Base-by-base conservation (phyloP, 495 filamentous ascomycete species). In the Aspergillus sclerotioniger region DNA sequence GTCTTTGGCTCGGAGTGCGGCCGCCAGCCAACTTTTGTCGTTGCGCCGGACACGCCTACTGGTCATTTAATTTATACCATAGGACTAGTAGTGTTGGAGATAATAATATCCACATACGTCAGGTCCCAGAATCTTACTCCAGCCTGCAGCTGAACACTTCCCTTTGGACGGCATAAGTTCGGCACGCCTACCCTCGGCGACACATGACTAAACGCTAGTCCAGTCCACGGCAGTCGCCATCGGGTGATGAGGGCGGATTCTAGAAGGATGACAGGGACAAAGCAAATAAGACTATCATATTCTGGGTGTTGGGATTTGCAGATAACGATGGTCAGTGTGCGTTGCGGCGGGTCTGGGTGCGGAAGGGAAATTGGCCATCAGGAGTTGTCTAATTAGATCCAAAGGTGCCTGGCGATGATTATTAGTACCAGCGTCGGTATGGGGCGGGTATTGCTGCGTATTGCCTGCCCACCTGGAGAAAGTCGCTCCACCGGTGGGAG, bases 351-450 rank as follows among this genome's bases (percentile, higher is more conserved):
- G 56, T 47, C 51, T 43, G 50, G 19, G 28, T 49, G 20, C 50
- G 19, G 47, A 21, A 50, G 47, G 57, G 57, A 59, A 59, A 59
- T 59, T 59, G 51, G 44, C 51, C 51, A 49, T 6, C 19, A 39
- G 33, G 13, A 12, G 12, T 12, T 39, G 13, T 13, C 37, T n/a
- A 41, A 35, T 35, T 35, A 25, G 25, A 25, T 25, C 25, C 25
- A 5, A 25, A 25, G 25, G 2, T 25, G 25, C 25, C 37, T 6
- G 10, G 6, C 5, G 37, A 6, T 39, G 9, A 5, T 5, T 39
- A 39, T 13, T 6, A 39, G 3, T 41, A 41, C 9, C 5, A 15
- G n/a, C 5, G 37, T 15, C 19, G 25, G 19, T 39, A 45, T 56
- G 54, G 29, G 35, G 41, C 54, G 43, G 21, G 53, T 56, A 43